These are phyloP conservation scores for Pseudogymnoascus sp. DNA, from an alignment of 2,329 filamentous ascomycete species.

Conservation along the genomic window DNA sequence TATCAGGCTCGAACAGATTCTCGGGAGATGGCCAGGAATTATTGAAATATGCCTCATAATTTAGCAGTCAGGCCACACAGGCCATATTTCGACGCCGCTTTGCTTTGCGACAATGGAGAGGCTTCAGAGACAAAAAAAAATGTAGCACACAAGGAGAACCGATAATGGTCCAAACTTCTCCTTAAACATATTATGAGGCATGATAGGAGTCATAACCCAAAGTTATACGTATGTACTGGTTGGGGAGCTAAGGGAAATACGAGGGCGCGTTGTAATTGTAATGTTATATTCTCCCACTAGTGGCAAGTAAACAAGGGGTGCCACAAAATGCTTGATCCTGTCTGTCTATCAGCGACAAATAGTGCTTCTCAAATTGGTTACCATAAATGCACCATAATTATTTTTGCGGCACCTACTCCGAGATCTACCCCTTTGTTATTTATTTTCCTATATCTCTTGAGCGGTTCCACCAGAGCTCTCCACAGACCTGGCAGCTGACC, in stretches of 20 bases:
- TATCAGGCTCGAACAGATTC: slow-evolving; percentile 18
- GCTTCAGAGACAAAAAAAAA: background rate
- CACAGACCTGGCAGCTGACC: background rate
- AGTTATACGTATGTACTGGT: background rate
- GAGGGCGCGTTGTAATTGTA: background rate
- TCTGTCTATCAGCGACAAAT: background rate
- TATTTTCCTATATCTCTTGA: too few species aligned
- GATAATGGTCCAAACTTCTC: background rate
- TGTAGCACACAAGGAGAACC: background rate
- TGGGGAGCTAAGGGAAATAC: background rate
- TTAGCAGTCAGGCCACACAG: background rate
- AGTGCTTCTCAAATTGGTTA: background rate
- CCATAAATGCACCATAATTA: background rate
- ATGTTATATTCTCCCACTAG: background rate
- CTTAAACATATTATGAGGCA: background rate
- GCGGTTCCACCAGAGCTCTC: background rate
- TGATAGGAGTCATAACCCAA: background rate
- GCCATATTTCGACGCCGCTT: background rate
- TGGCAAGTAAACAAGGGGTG: background rate
- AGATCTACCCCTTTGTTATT: background rate
- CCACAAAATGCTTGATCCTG: background rate
- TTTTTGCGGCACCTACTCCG: background rate
- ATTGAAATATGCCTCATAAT: background rate
- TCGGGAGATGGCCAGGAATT: background rate
- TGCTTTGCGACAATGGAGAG: background rate